Evolutionary conservation across 257 asterid genomes (phyloP).

Genomic region (Nicotiana sylvestris): DNA sequence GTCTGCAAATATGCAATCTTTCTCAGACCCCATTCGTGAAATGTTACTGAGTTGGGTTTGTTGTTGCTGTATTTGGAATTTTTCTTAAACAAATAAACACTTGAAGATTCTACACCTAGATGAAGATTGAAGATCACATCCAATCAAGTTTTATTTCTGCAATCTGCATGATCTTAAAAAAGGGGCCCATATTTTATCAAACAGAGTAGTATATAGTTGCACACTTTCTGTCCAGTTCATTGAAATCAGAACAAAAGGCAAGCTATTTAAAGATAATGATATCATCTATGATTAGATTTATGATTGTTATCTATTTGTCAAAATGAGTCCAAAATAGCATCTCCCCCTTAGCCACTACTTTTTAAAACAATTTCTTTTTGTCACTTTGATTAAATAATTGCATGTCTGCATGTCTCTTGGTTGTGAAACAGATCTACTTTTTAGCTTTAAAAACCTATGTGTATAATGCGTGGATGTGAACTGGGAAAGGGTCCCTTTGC

Average conservation of each 20-base stretch:
- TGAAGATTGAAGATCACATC: background rate
- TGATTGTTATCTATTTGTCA: slow-evolving; percentile 27
- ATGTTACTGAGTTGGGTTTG: too few species aligned
- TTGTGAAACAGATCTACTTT: slow-evolving; percentile 6
- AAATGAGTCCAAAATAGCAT: background rate
- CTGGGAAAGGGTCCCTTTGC: slow-evolving; percentile 18
- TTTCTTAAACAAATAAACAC: background rate
- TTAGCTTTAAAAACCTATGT: background rate
- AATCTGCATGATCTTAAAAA: background rate
- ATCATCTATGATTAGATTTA: slow-evolving; percentile 28
- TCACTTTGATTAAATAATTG: background rate
- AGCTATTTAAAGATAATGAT: slow-evolving; percentile 31
- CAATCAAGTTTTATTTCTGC: background rate
- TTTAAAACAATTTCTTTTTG: background rate
- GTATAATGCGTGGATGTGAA: slow-evolving; percentile 16
- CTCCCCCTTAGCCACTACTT: slow-evolving; percentile 1
- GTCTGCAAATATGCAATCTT: too few species aligned
- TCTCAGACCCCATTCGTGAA: too few species aligned
- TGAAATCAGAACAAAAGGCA: slow-evolving; percentile 35
- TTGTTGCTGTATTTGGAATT: too few species aligned
- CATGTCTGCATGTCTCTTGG: slow-evolving; percentile 5
- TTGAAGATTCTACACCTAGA: background rate
- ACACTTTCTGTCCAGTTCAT: slow-evolving; percentile 40
- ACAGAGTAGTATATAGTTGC: slow-evolving; percentile 5
- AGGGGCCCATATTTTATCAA: slow-evolving; percentile 22